Percentiles rank a stretch among this genome's conserved stretches.
phyloP scores from a whole-genome alignment of 768 basidiomycete species.

The Suillus subluteus region DNA sequence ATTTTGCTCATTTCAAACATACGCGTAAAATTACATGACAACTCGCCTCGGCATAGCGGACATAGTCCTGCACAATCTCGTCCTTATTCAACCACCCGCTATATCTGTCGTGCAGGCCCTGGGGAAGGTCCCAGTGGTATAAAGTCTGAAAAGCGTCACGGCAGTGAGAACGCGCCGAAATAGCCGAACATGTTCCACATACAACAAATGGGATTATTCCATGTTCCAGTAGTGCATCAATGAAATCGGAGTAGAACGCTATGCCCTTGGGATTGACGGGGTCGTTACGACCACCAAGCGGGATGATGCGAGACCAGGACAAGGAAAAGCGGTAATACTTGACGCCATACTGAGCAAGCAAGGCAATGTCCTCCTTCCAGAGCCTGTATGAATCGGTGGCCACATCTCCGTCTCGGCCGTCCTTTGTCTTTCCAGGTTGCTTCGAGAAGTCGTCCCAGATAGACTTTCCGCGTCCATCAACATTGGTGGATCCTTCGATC shows the following conservation, averaged over 20 bases:
- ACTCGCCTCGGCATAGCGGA: constrained; percentile 57
- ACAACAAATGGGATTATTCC: constrained; percentile 74
- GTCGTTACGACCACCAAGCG: constrained; percentile 71
- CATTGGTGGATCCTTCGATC: constrained; percentile 68
- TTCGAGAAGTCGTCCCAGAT: constrained; percentile 79
- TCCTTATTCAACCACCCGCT: constrained; percentile 77
- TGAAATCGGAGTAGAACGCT: constrained; percentile 69
- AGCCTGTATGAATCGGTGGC: constrained; percentile 73
- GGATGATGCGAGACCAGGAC: constrained; percentile 77
- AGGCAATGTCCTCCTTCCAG: constrained; percentile 68
- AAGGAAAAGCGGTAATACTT: constrained; percentile 79
- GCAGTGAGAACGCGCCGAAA: constrained; percentile 7
- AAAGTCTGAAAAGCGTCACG: constrained; percentile 53
- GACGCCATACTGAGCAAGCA: constrained; percentile 65
- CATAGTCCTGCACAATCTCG: constrained; percentile 69
- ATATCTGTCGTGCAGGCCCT: constrained; percentile 73
- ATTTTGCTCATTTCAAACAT: constrained; percentile 5
- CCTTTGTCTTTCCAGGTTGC: constrained; percentile 67
- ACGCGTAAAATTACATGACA: background rate
- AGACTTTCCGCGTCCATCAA: constrained; percentile 65
- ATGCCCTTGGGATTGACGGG: constrained; percentile 73
- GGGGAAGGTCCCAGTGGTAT: constrained; percentile 83
- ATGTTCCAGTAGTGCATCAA: constrained; percentile 64
- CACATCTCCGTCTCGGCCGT: constrained; percentile 67
- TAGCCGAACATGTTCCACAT: constrained; percentile 26